A percentile compares a stretch with the other conserved stretches of the same genome.
These are phyloP conservation scores for Capsella rubella DNA, from an alignment of 441 rosid species.

Conservation along the genomic window DNA sequence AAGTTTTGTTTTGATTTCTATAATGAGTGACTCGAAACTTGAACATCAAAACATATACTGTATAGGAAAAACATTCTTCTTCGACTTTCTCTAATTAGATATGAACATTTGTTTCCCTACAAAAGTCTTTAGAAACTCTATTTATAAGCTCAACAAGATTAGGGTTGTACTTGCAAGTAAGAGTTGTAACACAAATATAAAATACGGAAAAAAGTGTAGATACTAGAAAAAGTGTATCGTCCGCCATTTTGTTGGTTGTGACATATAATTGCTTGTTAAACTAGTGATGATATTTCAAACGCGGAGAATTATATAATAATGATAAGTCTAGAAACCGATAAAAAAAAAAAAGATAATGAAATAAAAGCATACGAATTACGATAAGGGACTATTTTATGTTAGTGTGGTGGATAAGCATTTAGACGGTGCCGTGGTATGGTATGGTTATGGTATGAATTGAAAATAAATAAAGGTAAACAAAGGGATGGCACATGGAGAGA, in stretches of 20 bases:
- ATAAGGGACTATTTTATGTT: not conserved
- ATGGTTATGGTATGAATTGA: not conserved
- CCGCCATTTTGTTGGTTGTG: not conserved
- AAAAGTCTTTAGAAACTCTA: not conserved
- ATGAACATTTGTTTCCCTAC: not conserved
- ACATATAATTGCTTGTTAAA: not conserved
- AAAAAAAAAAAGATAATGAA: constrained; percentile 1
- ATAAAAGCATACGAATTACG: not conserved
- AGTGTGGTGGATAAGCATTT: constrained; percentile 35
- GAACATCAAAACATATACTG: no score
- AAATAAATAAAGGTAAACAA: not conserved
- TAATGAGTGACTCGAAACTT: no score
- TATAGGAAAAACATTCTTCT: not conserved
- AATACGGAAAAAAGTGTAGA: not conserved
- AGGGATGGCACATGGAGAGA: constrained; percentile 34
- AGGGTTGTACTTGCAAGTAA: not conserved
- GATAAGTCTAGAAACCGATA: not conserved
- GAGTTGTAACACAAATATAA: not conserved
- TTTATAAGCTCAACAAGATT: not conserved
- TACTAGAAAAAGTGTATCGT: not conserved
- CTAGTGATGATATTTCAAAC: not conserved
- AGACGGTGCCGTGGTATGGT: constrained; percentile 37
- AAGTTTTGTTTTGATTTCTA: not conserved
- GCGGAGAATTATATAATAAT: not conserved
- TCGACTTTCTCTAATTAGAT: not conserved